Percentiles rank a stretch among this genome's conserved stretches.
Evolutionary conservation across 2,329 filamentous ascomycete species (phyloP).

Genomic region (Pyrenochaeta sp.): DNA sequence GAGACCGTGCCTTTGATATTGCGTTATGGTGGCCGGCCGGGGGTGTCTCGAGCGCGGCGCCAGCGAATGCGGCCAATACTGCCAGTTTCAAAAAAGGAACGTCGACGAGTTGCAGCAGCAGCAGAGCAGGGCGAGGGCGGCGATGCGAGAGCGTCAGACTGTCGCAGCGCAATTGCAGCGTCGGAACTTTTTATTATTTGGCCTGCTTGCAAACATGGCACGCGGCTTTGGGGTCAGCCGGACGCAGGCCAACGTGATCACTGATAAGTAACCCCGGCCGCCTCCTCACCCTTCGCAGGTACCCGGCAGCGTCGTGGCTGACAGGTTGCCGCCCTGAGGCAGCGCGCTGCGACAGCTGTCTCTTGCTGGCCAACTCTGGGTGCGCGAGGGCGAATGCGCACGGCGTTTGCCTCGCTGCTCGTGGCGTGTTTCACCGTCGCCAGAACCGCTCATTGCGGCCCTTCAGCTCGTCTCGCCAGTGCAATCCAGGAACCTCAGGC

Average conservation of each 20-base stretch:
- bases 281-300: conserved; percentile 19
- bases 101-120: conserved; percentile 2
- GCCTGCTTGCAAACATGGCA: conserved; percentile 24
- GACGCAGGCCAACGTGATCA: conserved; percentile 30
- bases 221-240: conserved; percentile 31
- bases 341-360: conserved; percentile 12
- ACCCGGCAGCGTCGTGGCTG: conserved; percentile 24
- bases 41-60: conserved; percentile 19
- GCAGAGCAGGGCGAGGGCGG: conserved; percentile 1
- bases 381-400: conserved; percentile 9
- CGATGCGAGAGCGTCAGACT: conserved; percentile 9
- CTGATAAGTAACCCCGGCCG: conserved; percentile 25
- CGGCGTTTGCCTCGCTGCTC: conserved; percentile 14
- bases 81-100: conserved; percentile 18
- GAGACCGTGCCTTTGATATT: conserved; percentile 29
- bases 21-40: conserved; percentile 22
- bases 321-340: conserved; percentile 14
- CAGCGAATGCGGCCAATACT: conserved; percentile 19
- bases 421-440: conserved; percentile 22
- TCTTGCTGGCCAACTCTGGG: conserved; percentile 14
- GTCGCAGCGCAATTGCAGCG: conserved; percentile 18
- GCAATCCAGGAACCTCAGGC: conserved; percentile 17
- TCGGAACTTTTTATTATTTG: conserved; percentile 28
- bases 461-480: conserved; percentile 4
- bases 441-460: conserved; percentile 4